Evolutionary conservation across 352 stramenopile species (phyloP), one percentile per base, ranked within the genome.

Genomic region (Pythium scleroteichum): DNA sequence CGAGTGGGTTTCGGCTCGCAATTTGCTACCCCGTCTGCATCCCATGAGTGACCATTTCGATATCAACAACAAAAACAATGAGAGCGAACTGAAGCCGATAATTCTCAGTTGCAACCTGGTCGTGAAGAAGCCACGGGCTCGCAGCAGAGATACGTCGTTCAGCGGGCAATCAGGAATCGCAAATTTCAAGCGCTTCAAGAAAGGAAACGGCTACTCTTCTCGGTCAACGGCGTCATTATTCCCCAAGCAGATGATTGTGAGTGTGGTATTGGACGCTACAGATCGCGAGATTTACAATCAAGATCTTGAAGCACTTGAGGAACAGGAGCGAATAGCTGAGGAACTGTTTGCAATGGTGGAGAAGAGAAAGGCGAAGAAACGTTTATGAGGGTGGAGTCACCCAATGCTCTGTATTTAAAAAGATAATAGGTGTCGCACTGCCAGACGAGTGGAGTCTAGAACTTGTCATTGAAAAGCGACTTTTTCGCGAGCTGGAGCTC

Each of bases 121-220:
- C 13, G 70, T 88, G 13, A 86, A 79, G 50, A 76, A 70, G 39
- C 56, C 53, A 17, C 51, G 32, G n/a, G 17, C 50, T 23, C 39
- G 32, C 38, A 20, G 29, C 22, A 47, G 23, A 47, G 17, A 27
- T 3, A 42, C 23, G 14, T 42, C 10, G 26, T 13, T 24, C 4
- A 61, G n/a, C 47, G 60, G 12, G 52, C 73, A 14, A 53, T 71
- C 40, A 24, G 7, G 16, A 32, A 24, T 51, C 6, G 8, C 41
- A 19, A 93, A 95, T 39, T 94, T 87, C 60, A 95, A 95, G 71
- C 80, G 81, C 9, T 95, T 95, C 62, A 88, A 83, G 42, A 95
- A 95, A 57, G 79, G 82, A 19, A 90, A 90, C 27, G 71, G 71
- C 9, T 78, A 71, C 24, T 54, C 64, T n/a, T 70, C 66, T 8